Conservation (phyloP, 2,329 filamentous ascomycete species). For the Cytospora mali region DNA sequence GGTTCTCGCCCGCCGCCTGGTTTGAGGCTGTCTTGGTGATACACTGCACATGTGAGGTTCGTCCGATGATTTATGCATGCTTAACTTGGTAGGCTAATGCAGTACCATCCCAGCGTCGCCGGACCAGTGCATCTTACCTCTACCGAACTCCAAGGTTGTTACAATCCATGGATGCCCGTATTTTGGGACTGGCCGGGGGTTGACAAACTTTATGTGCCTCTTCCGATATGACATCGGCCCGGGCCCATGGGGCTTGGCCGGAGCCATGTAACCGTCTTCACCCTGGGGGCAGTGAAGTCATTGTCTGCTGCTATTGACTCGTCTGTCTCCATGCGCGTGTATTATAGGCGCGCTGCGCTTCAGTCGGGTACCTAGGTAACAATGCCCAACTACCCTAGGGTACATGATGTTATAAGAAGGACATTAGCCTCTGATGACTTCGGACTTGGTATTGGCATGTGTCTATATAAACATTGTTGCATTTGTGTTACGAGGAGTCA, state of each 20-base stretch:
- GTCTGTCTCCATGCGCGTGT: background rate
- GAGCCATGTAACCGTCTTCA: no score
- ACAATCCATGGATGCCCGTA: no score
- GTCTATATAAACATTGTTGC: no score
- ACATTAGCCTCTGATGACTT: no score
- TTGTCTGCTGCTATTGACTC: background rate
- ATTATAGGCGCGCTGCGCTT: background rate
- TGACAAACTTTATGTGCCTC: conserved; percentile 2
- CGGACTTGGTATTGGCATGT: no score
- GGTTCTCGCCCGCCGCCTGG: background rate
- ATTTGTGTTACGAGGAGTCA: no score
- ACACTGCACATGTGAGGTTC: conserved; percentile 3
- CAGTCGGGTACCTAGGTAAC: background rate
- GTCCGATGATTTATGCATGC: conserved; percentile 4
- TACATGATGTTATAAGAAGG: no score
- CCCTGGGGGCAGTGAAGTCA: no score
- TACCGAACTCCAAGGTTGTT: conserved; percentile 1
- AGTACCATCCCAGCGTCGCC: conserved; percentile 3
- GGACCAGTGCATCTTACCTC: conserved; percentile 8
- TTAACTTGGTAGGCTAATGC: conserved; percentile 14
- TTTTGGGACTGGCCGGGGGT: background rate
- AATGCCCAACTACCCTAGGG: background rate
- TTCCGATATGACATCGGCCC: conserved; percentile 16
- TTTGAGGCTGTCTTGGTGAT: background rate
- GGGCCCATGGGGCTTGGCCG: background rate